A percentile compares a stretch with the other conserved stretches of the same genome.
Conservation (phyloP, 2,329 filamentous ascomycete genomes). For the Neofusicoccum laricinum region DNA sequence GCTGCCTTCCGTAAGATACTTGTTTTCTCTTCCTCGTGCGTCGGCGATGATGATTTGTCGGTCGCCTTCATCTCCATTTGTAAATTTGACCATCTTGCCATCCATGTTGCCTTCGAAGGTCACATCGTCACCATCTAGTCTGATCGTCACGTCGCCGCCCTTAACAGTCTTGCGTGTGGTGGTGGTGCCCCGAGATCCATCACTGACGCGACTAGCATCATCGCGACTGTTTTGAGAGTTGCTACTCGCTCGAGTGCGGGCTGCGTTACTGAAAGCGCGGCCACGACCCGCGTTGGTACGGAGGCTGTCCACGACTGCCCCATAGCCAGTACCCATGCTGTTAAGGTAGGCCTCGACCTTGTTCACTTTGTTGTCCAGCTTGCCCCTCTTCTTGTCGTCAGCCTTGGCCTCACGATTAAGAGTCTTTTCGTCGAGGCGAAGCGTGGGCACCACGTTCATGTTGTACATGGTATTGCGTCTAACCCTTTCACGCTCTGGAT, state of each 20-base stretch:
- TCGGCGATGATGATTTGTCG: conserved; percentile 10
- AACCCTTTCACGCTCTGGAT: background rate
- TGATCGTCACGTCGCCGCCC: background rate
- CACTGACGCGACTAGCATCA: conserved; percentile 9
- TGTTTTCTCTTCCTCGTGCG: conserved; percentile 1
- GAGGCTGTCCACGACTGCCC: background rate
- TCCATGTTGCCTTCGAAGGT: conserved; percentile 10
- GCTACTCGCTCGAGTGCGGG: background rate
- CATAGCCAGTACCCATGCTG: background rate
- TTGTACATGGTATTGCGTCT: conserved; percentile 12
- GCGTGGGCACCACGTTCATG: background rate
- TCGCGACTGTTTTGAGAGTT: conserved; percentile 1
- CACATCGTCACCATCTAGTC: background rate
- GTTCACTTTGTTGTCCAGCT: background rate
- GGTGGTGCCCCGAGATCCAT: background rate
- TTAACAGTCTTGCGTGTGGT: conserved; percentile 4
- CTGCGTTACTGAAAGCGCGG: conserved; percentile 7
- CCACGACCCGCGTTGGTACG: background rate
- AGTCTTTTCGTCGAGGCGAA: background rate
- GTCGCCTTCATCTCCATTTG: conserved; percentile 7
- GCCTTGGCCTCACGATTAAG: background rate
- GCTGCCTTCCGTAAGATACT: conserved; percentile 4
- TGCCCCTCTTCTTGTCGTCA: background rate
- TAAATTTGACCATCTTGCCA: background rate
- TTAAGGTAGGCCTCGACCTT: conserved; percentile 9